Base-by-base conservation (phyloP, 1,284 basidiomycete species). In the Tilletia indica region DNA sequence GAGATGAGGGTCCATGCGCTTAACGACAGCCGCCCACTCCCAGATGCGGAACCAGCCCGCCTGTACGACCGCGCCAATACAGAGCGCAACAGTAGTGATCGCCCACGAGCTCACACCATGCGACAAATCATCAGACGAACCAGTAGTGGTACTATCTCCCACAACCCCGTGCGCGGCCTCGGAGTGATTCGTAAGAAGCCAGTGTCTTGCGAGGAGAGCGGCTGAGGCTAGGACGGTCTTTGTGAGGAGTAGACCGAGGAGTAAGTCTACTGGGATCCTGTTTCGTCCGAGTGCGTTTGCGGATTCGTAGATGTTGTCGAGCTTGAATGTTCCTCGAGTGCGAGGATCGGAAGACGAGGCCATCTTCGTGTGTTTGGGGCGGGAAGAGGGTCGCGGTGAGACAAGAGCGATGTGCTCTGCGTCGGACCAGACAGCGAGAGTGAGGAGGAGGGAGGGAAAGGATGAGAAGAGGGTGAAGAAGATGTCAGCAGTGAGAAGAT, bases 151-250 rank as follows among this genome's bases (percentile, higher is more conserved):
- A 31, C 25, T 31, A 31, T 31, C 25, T 31, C 25, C 25, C 25
- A 31, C 25, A 31, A 64, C 19, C 6, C 61, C 39, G 61, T 76
- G 74, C 34, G 63, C 48, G 8, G 68, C 54, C 63, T 82, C 81
- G 51, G 71, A 70, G 69, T 82, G 80, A 16, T 73, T 58, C 2
- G 74, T 75, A 3, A 79, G 68, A 2, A 83, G 79, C 82, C 82
- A 83, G 11, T 81, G 77, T n/a, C 78, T 71, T 1, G 79, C 78
- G 8, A 83, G 76, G 58, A 82, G 73, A 2, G 81, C 81, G 8
- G 82, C 74, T 1, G 79, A 79, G 6, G 81, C 81, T n/a, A 83
- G 71, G 4, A 83, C 70, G 12, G 82, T 80, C 71, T 83, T 83
- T 70, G 79, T 78, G 73, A 83, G 76, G 31, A 83, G 72, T 51